phyloP scores from a whole-genome alignment of 495 filamentous ascomycete species.

The Penicillium bialowiezense region DNA sequence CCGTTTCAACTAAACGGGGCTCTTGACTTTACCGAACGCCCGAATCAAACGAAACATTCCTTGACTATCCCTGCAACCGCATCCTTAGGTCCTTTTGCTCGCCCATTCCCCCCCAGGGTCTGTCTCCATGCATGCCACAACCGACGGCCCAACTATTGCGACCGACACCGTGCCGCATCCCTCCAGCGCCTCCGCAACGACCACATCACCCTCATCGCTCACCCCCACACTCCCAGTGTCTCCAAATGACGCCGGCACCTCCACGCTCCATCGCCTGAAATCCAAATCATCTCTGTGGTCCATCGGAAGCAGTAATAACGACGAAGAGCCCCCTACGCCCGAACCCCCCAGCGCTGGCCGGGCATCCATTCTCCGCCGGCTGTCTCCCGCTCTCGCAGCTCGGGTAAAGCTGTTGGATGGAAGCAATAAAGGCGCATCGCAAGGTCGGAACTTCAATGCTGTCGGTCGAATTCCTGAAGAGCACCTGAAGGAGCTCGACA shows the following conservation, averaged over 20 bases:
- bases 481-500: slow-evolving; percentile 66
- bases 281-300: slow-evolving; percentile 46
- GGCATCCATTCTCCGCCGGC: slow-evolving; percentile 40
- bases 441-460: slow-evolving; percentile 38
- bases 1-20: slow-evolving; percentile 4
- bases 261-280: slow-evolving; percentile 35
- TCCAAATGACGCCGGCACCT: slow-evolving; percentile 31
- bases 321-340: slow-evolving; percentile 24
- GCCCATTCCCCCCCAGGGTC: slow-evolving; percentile 19
- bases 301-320: slow-evolving; percentile 36
- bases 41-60: slow-evolving; percentile 31
- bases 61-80: slow-evolving; percentile 26
- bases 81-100: slow-evolving; percentile 9
- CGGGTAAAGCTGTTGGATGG: slow-evolving; percentile 70
- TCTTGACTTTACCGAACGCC: slow-evolving; percentile 4
- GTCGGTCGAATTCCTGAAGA: slow-evolving; percentile 74
- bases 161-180: slow-evolving; percentile 24
- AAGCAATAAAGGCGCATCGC: slow-evolving; percentile 47
- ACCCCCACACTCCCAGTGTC: slow-evolving; percentile 34
- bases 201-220: slow-evolving; percentile 26
- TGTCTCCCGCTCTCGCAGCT: slow-evolving; percentile 71
- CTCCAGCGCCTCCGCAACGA: slow-evolving; percentile 29
- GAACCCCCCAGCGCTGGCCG: slow-evolving; percentile 23
- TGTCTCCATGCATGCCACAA: slow-evolving; percentile 45
- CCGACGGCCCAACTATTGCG: slow-evolving; percentile 32